Evolutionary conservation across 352 stramenopile genomes (phyloP).

Genomic region (Phytopythium boreale): DNA sequence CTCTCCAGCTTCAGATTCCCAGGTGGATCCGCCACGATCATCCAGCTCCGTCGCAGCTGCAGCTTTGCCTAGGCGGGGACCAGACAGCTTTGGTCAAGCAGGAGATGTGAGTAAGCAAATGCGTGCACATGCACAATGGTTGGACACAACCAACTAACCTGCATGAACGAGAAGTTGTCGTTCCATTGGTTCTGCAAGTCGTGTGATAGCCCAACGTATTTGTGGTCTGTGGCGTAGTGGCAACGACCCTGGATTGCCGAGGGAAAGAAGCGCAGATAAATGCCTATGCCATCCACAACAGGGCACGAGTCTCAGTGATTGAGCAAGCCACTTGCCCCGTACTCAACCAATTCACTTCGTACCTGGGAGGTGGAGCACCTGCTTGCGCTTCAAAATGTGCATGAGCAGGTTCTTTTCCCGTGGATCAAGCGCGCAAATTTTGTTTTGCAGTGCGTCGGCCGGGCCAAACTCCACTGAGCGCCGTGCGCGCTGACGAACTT

Average conservation of each 20-base stretch:
- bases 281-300: slow-evolving; percentile 19
- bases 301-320: slow-evolving; percentile 3
- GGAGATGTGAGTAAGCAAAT: background rate
- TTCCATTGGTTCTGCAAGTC: slow-evolving; percentile 77
- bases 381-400: slow-evolving; percentile 77
- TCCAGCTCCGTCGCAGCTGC: slow-evolving; percentile 32
- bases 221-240: slow-evolving; percentile 44
- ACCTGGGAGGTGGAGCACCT: slow-evolving; percentile 66
- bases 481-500: slow-evolving; percentile 14
- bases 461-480: slow-evolving; percentile 22
- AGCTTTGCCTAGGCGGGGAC: slow-evolving; percentile 37
- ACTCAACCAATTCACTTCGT: background rate
- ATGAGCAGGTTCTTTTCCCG: slow-evolving; percentile 51
- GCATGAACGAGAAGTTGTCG: slow-evolving; percentile 62
- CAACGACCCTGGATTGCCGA: slow-evolving; percentile 48
- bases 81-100: slow-evolving; percentile 36
- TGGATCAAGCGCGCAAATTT: slow-evolving; percentile 31
- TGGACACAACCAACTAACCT: slow-evolving; percentile 26
- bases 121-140: background rate
- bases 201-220: slow-evolving; percentile 64
- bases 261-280: slow-evolving; percentile 74
- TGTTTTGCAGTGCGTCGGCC: slow-evolving; percentile 32
- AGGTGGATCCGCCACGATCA: slow-evolving; percentile 36
- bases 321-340: background rate
- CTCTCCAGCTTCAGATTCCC: slow-evolving; percentile 30